Base-by-base conservation (phyloP, 1,139 yeast genomes). In the Citeromyces siamensis region DNA sequence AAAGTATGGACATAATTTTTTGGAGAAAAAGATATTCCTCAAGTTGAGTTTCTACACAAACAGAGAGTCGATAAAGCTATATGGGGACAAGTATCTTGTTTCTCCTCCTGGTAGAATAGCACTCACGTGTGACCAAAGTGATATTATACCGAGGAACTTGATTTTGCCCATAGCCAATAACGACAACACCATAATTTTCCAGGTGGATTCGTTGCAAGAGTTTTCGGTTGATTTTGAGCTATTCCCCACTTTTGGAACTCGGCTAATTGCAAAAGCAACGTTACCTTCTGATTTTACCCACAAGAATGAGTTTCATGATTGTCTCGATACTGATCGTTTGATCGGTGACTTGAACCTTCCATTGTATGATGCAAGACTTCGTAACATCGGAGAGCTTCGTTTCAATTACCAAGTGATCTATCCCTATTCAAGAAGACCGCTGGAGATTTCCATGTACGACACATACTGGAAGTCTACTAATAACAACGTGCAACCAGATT, bases 401-500 rank as follows among this genome's bases (percentile, higher is more conserved):
- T 81, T 88, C 56, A 73, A 75, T 42, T 86, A 77, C 58, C 93
- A 85, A 48, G 73, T 90, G 6, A 84, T 90, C 39, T 76, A 77
- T 53, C 97, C 98, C n/a, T 90, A 80, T 55, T 68, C 80, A 4
- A 96, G 96, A 4, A 68, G 66, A 10, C 79, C 94, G 7, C 62
- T 90, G 39, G 97, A 88, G 55, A 83, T 94, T 32, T 78, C 95
- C 5, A 84, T 86, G 59, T 88, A 84, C 52, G 96, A 88, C 51
- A 88, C 97, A 0, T 90, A 90, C 58, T 90, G 98, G 98, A 90
- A 88, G 57, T 78, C 94, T 1, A 82, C 94, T 0, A 71, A 66
- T 31, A 68, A 66, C 33, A 55, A 61, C 22, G 62, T 56, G 35
- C 34, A 6, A 19, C 29, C 16, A 40, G 40, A 21, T 18, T 35